Evolutionary conservation across 257 asterid genomes (phyloP), one percentile per base, ranked within the genome.

Genomic region (Penstemon eatonii): DNA sequence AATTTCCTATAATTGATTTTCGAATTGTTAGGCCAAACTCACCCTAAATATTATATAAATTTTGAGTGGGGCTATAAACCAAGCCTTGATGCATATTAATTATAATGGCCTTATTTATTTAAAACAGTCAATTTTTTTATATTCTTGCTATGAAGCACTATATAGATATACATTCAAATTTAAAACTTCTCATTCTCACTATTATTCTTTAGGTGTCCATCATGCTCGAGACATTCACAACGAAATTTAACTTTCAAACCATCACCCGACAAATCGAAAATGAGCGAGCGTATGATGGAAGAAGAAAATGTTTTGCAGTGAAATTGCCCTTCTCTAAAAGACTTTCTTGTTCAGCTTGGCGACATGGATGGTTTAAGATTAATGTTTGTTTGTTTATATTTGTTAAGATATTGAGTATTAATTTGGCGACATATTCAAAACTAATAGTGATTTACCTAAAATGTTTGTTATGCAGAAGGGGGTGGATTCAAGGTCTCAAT

Each of bases 221-320:
- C 8, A 19, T 81, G 0, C 98, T 97, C 0, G 98, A 90, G 39
- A 90, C 88, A 4, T 3, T 75, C 0, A 80, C 97, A 0, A 92
- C 90, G 73, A 82, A 75, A 13, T 85, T 3, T 8, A 0, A 50
- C 52, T 0, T 86, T 56, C 42, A 19, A 41, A 0, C 52, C 63
- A 3, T 82, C 96, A 0, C n/a, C 90, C 74, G 89, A 92, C 0
- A 63, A 64, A 25, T 18, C 49, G 75, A n/a, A 36, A 0, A 59
- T 37, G 90, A 2, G 98, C 95, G 90, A 2, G 98, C 95, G 0
- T 92, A 86, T 55, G 98, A 92, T 66, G 97, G 98, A 0, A 41
- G 91, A 3, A 92, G 2, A 90, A 42, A 86, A 89, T 69, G 87
- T 73, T 37, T 92, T 37, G 97, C 96, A 0, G 96, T 95, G 1